Evolutionary conservation across 2,329 filamentous ascomycete species (phyloP).

Genomic region (Fusarium bulbicola): DNA sequence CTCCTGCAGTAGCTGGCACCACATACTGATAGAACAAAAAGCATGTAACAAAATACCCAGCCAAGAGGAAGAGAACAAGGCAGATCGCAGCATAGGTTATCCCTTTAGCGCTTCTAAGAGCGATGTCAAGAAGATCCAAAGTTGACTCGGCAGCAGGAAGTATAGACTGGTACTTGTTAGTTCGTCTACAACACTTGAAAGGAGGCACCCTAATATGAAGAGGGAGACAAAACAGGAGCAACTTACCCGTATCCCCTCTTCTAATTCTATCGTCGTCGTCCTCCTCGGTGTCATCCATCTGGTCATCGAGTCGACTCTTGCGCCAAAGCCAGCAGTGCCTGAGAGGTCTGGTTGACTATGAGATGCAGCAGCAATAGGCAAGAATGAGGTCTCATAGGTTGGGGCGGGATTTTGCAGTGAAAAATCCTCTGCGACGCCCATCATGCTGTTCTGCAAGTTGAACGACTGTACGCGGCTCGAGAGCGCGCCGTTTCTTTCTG

Average conservation of each 20-base stretch:
- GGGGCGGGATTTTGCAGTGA: background rate
- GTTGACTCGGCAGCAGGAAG: background rate
- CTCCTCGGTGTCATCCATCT: slow-evolving; percentile 3
- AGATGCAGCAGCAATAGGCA: slow-evolving; percentile 4
- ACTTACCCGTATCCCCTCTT: slow-evolving; percentile 4
- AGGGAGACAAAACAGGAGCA: background rate
- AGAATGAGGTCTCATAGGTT: background rate
- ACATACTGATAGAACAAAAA: slow-evolving; percentile 10
- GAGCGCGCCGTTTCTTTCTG: background rate
- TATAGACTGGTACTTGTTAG: background rate
- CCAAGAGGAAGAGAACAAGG: background rate
- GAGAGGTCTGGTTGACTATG: slow-evolving; percentile 17
- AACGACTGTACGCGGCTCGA: background rate
- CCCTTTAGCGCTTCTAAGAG: background rate
- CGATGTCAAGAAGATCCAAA: background rate
- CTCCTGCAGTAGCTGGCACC: background rate
- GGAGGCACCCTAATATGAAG: background rate
- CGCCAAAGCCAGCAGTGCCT: slow-evolving; percentile 3
- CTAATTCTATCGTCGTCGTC: slow-evolving; percentile 3
- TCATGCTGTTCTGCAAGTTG: background rate
- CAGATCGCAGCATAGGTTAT: background rate
- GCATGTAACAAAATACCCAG: background rate
- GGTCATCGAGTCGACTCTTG: slow-evolving; percentile 7
- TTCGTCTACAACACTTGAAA: background rate
- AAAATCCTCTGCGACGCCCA: background rate